Conservation (phyloP, 2,329 filamentous ascomycete species). For the Cladobotryum mycophilum region DNA sequence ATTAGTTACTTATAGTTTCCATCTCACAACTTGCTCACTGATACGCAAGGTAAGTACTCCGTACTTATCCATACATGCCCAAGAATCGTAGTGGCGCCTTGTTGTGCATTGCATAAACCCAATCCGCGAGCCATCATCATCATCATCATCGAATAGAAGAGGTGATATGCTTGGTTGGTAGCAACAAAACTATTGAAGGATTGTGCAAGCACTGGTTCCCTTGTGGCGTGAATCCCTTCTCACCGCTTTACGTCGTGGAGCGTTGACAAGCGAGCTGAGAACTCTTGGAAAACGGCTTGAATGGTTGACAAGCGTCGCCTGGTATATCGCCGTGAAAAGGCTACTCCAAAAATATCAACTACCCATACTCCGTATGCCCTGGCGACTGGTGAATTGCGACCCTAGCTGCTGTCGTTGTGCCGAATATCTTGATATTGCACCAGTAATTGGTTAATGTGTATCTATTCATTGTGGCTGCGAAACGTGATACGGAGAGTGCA, state of each 20-base stretch:
- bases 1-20: too few relatives aligned
- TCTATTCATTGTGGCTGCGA: neutral
- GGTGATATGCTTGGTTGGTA: too few relatives aligned
- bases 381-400: neutral
- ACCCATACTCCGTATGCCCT: neutral
- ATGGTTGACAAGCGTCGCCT: neutral
- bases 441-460: neutral
- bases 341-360: slow-evolving; percentile 1
- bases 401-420: neutral
- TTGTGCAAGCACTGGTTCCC: too few relatives aligned
- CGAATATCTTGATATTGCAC: neutral
- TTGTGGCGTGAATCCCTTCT: slow-evolving; percentile 1
- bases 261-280: slow-evolving; percentile 11
- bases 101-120: too few relatives aligned
- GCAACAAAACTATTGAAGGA: too few relatives aligned
- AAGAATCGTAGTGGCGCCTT: too few relatives aligned
- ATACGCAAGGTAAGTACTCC: too few relatives aligned
- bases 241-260: slow-evolving; percentile 10
- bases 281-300: neutral
- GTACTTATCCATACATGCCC: too few relatives aligned
- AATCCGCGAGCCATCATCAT: too few relatives aligned
- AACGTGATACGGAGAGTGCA: slow-evolving; percentile 4
- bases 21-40: too few relatives aligned
- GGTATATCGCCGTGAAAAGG: neutral
- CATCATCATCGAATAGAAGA: too few relatives aligned